Evolutionary conservation across 345 rosid genomes (phyloP), one percentile per base, ranked within the genome.

Genomic region (Gossypium australe): DNA sequence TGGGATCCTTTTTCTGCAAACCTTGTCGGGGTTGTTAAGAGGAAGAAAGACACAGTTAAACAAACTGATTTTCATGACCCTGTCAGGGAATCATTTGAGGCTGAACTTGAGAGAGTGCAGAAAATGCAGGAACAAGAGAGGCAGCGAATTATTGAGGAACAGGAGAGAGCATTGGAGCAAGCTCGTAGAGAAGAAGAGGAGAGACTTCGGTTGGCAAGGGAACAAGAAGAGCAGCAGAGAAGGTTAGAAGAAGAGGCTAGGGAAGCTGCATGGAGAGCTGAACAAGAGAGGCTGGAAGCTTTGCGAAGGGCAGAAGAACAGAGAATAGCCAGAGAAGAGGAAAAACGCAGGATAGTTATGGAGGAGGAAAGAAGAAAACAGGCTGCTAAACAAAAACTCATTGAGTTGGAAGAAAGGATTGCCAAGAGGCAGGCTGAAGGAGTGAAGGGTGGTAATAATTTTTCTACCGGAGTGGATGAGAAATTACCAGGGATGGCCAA

Each of bases 341-440:
- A 93, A 85, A 95, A 85, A 75, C 85, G 61, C 20, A 89, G 87
- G 85, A 78, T 90, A 67, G 24, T 83, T 73, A 80, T 93, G 90
- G 99, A 95, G 84, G 98, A 93, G 78, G 99, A 95, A 83, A 90
- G 99, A 84, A 89, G 99, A 81, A 91, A 90, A 78, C 97, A 90
- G 73, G 97, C 97, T 82, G 98, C 99, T 22, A 93, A 90, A 81
- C 94, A 90, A 71, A 95, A 93, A 84, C 97, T 95, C 77, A 78
- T 95, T 38, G 99, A 95, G 81, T 82, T 95, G 86, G 98, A 95
- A 81, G 94, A 95, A 83, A 90, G 76, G 77, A 95, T 95, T 60
- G 97, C 99, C 25, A 91, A 84, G 86, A 89, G 98, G 85, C 89
- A 85, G 75, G 86, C 88, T 66, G 97, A 87, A 78, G 82, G 85